A percentile compares a stretch with the other conserved stretches of the same genome.
phyloP scores from a whole-genome alignment of 345 rosid genomes.

The Capsella bursapastoris region DNA sequence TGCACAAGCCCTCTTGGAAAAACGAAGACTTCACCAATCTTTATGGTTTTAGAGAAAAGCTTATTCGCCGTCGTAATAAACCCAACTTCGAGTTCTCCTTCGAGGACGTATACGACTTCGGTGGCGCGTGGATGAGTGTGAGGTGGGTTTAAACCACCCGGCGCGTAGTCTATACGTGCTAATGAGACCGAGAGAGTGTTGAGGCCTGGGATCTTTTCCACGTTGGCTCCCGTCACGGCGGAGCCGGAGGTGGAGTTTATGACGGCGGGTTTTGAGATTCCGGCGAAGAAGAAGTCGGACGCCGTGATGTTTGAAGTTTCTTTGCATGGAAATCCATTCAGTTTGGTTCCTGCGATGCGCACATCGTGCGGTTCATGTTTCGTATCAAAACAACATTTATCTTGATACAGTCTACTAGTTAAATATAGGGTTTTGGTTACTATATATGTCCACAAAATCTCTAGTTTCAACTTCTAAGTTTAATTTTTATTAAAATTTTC shows the following conservation, averaged over 20 bases:
- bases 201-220: constrained; percentile 64
- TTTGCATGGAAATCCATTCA: constrained; percentile 71
- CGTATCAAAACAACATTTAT: neutral
- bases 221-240: constrained; percentile 56
- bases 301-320: constrained; percentile 54
- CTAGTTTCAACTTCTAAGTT: neutral
- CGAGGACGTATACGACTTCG: constrained; percentile 59
- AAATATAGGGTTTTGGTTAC: neutral
- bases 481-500: no score
- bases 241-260: constrained; percentile 61
- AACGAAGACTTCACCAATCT: constrained; percentile 61
- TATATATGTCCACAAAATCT: neutral
- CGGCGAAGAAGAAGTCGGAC: constrained; percentile 62
- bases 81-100: constrained; percentile 68
- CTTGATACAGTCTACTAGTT: neutral
- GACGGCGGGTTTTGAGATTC: constrained; percentile 56
- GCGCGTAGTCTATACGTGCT: constrained; percentile 58
- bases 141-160: constrained; percentile 68
- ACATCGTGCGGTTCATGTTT: constrained; percentile 20
- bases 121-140: constrained; percentile 80
- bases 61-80: constrained; percentile 70
- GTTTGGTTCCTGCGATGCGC: constrained; percentile 47
- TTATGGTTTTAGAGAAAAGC: constrained; percentile 52
- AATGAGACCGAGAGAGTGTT: constrained; percentile 70
- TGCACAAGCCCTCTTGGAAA: constrained; percentile 73